phyloP scores from a whole-genome alignment of 768 basidiomycete species.

The Lactifluus hygrophoroides region DNA sequence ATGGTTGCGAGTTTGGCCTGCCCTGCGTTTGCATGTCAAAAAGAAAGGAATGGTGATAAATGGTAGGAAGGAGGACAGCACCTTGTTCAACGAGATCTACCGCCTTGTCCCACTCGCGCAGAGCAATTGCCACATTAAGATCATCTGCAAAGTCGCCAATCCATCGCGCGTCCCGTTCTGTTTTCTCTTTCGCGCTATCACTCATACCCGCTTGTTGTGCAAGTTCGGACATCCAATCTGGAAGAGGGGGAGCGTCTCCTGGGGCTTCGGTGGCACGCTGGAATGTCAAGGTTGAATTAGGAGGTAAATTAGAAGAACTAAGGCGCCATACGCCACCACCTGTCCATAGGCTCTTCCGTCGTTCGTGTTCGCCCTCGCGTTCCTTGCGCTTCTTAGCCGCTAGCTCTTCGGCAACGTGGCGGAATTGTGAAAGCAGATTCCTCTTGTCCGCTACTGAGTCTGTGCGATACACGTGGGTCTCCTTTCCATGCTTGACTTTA shows the following conservation, averaged over 20 bases:
- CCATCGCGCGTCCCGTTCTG: constrained; percentile 78
- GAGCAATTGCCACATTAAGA: constrained; percentile 81
- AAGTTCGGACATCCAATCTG: constrained; percentile 72
- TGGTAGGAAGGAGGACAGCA: constrained; percentile 20
- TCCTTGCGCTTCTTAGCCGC: constrained; percentile 84
- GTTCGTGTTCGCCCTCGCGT: constrained; percentile 86
- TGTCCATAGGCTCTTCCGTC: constrained; percentile 69
- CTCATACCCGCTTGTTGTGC: constrained; percentile 48
- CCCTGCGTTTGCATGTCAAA: constrained; percentile 30
- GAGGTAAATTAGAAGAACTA: background rate
- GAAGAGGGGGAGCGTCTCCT: constrained; percentile 45
- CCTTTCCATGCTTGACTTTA: constrained; percentile 89
- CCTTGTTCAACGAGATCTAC: constrained; percentile 82
- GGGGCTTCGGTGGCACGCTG: constrained; percentile 31
- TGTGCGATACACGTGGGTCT: constrained; percentile 89
- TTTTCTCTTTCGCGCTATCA: constrained; percentile 56
- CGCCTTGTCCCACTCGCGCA: constrained; percentile 83
- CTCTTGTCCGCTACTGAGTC: constrained; percentile 81
- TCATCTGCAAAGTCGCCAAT: constrained; percentile 88
- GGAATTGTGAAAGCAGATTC: constrained; percentile 71
- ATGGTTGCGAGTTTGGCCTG: constrained; percentile 50
- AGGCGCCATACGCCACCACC: constrained; percentile 34
- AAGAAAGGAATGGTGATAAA: background rate
- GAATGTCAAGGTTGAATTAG: background rate
- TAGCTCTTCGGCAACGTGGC: constrained; percentile 89